Base-by-base conservation (phyloP, 768 basidiomycete species). In the Leccinellum rugosiceps region DNA sequence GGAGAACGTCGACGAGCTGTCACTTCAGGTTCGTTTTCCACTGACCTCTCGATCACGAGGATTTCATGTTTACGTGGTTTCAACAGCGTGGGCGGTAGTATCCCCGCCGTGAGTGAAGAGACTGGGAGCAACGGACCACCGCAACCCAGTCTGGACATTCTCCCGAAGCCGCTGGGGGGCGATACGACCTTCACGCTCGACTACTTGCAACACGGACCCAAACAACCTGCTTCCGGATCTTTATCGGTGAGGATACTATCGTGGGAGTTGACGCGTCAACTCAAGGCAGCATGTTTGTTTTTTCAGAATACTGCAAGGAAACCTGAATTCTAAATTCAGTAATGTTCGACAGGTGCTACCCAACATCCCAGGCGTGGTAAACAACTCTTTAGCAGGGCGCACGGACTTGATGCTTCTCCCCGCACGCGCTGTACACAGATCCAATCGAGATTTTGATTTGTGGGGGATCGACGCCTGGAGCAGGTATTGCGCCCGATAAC, bases 221-320 rank as follows among this genome's bases (percentile, higher is more conserved):
- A 84, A 88, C 65, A 90, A 90, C 63, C 70, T 92, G 50, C 92
- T 92, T 64, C 90, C 90, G 79, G 35, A 72, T 92, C 63, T 91
- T 92, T 67, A 78, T 88, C 45, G 86, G 89, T 87, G 54, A 81
- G 72, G 9, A 32, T 17, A 38, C 25, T 14, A 35, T 7, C 4
- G 4, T 14, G 5, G 11, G 2, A 30, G n/a, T 25, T 44, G 6
- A 26, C 10, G 4, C 3, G 9, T 28, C 1, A 19, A 21, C 51
- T 51, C 28, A 52, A 35, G 9, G 3, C 11, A 46, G 4, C 15
- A 6, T n/a, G n/a, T n/a, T n/a, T n/a, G n/a, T n/a, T 2, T 5
- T 14, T 31, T 28, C 57, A 90, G 88, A 78, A 0, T 92, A 92
- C 65, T 91, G 84, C 74, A 92, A 92, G 60, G 87, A 92, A 70